Conservation (phyloP, 2,329 filamentous ascomycete species). For the Hymenoscyphus linearis region DNA sequence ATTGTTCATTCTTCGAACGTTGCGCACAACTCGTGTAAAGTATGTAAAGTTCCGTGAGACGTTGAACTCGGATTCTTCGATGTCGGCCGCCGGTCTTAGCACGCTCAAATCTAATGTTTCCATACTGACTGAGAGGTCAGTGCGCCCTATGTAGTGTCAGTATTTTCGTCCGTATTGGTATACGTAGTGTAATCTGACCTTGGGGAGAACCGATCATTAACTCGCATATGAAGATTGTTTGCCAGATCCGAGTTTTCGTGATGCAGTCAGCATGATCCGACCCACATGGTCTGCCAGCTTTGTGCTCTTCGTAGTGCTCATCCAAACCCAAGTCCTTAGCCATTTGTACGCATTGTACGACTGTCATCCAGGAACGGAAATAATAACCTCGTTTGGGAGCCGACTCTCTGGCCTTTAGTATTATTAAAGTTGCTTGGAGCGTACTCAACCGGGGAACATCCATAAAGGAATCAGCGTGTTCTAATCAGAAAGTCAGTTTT, state of each 20-base stretch:
- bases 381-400: constrained; percentile 91
- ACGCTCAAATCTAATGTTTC: constrained; percentile 72
- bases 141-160: constrained; percentile 52
- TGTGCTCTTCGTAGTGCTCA: constrained; percentile 77
- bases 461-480: constrained; percentile 89
- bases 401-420: constrained; percentile 89
- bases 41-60: constrained; percentile 81
- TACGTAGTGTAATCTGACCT: constrained; percentile 49
- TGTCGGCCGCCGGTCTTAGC: constrained; percentile 55
- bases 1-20: constrained; percentile 71
- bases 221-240: constrained; percentile 78
- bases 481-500: constrained; percentile 41
- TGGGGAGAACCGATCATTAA: constrained; percentile 91
- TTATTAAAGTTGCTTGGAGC: constrained; percentile 79
- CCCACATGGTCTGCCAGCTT: constrained; percentile 64
- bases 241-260: constrained; percentile 84
- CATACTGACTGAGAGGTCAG: constrained; percentile 69
- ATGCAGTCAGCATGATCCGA: constrained; percentile 69
- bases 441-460: constrained; percentile 87
- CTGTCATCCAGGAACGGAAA: constrained; percentile 94
- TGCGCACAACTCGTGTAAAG: constrained; percentile 70
- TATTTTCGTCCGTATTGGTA: not conserved
- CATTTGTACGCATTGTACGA: constrained; percentile 90
- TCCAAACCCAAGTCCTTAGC: constrained; percentile 85
- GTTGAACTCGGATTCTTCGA: constrained; percentile 70